Evolutionary conservation across 306 rosid genomes (phyloP).

Genomic region (Fragaria nilgerrensis): DNA sequence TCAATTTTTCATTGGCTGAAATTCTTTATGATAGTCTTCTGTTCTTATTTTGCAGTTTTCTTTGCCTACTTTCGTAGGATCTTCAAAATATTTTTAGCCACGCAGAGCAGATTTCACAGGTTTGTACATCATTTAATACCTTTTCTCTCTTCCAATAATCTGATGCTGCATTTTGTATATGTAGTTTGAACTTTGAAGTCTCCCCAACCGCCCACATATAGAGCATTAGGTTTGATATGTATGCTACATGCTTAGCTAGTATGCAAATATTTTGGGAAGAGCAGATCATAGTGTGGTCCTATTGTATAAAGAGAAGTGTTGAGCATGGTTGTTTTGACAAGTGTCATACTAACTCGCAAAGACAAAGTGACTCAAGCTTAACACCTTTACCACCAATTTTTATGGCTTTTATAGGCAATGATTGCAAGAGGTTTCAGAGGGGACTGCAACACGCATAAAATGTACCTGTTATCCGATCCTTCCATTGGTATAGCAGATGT

Average conservation of each 20-base stretch:
- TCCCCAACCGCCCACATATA: not conserved
- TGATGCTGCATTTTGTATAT: not conserved
- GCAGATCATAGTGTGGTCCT: not conserved
- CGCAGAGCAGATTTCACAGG: conserved; percentile 98
- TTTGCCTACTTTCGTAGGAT: conserved; percentile 83
- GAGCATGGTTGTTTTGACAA: conserved; percentile 1
- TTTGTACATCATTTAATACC: conserved; percentile 20
- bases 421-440: conserved; percentile 95
- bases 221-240: not conserved
- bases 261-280: not conserved
- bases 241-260: not conserved
- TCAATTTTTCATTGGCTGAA: conserved; percentile 6
- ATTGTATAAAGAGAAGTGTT: not conserved
- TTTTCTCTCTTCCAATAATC: not conserved
- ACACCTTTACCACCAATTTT: not conserved
- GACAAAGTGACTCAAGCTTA: not conserved
- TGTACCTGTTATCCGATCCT: conserved; percentile 71
- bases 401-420: conserved; percentile 71
- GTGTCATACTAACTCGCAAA: not conserved
- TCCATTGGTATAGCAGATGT: conserved; percentile 61
- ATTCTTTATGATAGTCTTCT: conserved; percentile 1
- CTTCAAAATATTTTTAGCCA: conserved; percentile 93
- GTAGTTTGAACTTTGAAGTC: not conserved
- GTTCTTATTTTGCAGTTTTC: conserved; percentile 55
- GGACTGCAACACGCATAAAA: conserved; percentile 59